These are phyloP conservation scores for Spathaspora arborariae DNA, from an alignment of 805 yeast species.

Conservation along the genomic window DNA sequence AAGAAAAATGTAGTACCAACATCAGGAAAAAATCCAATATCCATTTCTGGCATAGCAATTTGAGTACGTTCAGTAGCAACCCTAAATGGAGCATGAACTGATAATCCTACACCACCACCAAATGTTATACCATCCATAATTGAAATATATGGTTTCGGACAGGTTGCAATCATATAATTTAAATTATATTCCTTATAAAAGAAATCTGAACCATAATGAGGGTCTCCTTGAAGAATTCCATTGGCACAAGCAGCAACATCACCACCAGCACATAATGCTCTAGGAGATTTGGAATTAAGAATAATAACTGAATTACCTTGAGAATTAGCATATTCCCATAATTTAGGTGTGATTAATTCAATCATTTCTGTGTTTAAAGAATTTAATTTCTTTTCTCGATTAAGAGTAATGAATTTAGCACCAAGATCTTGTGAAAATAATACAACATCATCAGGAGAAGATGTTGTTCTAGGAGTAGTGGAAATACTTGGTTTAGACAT, in stretches of 20 bases:
- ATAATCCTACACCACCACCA: slow-evolving; percentile 97
- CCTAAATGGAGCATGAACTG: slow-evolving; percentile 89
- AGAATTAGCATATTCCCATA: slow-evolving; percentile 73
- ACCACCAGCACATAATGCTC: slow-evolving; percentile 93
- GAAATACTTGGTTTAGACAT: background rate
- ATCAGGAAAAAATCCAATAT: slow-evolving; percentile 94
- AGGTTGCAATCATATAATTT: slow-evolving; percentile 77
- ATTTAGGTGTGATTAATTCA: slow-evolving; percentile 62
- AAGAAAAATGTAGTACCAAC: slow-evolving; percentile 92
- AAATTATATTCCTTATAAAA: slow-evolving; percentile 80
- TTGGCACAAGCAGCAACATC: slow-evolving; percentile 82
- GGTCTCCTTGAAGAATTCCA: slow-evolving; percentile 46
- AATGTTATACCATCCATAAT: slow-evolving; percentile 88
- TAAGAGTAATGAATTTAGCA: slow-evolving; percentile 70
- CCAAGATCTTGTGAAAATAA: slow-evolving; percentile 58
- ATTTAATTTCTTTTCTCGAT: slow-evolving; percentile 80
- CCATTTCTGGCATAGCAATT: slow-evolving; percentile 97
- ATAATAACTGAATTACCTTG: slow-evolving; percentile 61
- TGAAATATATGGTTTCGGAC: slow-evolving; percentile 80
- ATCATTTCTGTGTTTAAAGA: slow-evolving; percentile 81
- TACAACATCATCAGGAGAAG: slow-evolving; percentile 41
- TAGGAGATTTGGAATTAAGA: slow-evolving; percentile 60
- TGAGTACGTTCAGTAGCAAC: slow-evolving; percentile 88
- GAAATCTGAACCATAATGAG: slow-evolving; percentile 53
- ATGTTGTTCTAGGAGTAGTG: background rate